A percentile compares a stretch with the other conserved stretches of the same genome.
Evolutionary conservation across 768 basidiomycete species (phyloP).

Genomic region (Mrakia hoshinonis): DNA sequence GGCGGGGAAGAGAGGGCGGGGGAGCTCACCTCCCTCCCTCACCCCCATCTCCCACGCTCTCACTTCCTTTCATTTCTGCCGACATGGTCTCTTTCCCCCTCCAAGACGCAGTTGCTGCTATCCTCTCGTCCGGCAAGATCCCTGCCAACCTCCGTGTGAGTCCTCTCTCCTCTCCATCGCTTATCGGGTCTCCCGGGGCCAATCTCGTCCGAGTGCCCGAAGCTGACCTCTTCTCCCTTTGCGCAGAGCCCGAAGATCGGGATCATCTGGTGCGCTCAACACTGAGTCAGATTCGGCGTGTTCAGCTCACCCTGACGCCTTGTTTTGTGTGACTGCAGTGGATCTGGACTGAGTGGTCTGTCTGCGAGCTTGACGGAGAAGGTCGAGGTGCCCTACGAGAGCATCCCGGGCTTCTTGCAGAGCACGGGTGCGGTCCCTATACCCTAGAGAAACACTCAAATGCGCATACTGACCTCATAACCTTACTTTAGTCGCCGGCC

Average conservation of each 20-base stretch:
- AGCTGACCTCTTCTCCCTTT: background rate
- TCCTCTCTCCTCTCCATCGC: background rate
- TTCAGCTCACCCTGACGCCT: slow-evolving; percentile 42
- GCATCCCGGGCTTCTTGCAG: slow-evolving; percentile 62
- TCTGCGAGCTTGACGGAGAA: slow-evolving; percentile 44
- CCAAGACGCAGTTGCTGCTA: slow-evolving; percentile 4
- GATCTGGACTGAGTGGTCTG: slow-evolving; percentile 72
- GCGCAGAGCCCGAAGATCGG: slow-evolving; percentile 16
- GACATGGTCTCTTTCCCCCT: background rate
- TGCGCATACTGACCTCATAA: background rate
- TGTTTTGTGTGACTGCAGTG: slow-evolving; percentile 46
- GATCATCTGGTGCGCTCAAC: slow-evolving; percentile 5
- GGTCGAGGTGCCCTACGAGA: slow-evolving; percentile 52
- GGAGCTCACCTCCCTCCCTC: no score
- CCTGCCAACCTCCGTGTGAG: slow-evolving; percentile 2
- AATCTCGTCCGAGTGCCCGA: slow-evolving; percentile 9
- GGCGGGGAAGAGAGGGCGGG: no score
- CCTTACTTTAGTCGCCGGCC: slow-evolving; percentile 56
- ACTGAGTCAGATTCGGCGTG: background rate
- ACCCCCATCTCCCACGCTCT: no score
- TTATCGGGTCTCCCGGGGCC: background rate
- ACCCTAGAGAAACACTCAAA: no score
- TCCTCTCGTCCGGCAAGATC: background rate
- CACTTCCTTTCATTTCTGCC: no score
- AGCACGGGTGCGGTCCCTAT: slow-evolving; percentile 46